Evolutionary conservation across 2,329 filamentous ascomycete genomes (phyloP).

Genomic region (Xylaria multiplex): DNA sequence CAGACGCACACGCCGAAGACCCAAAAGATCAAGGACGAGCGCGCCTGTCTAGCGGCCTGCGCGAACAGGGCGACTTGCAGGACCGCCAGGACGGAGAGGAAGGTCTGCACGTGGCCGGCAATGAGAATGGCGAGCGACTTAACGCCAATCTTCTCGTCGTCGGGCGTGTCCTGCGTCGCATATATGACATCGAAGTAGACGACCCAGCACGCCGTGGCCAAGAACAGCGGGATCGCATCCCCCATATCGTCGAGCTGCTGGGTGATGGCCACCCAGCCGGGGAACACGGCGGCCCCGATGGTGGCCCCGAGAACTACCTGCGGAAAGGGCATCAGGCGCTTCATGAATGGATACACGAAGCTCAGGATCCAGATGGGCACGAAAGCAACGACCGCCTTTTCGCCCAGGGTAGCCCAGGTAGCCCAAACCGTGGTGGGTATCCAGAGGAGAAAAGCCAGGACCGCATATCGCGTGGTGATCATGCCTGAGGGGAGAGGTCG

Average conservation of each 20-base stretch:
- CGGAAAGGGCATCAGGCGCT: conserved; percentile 5
- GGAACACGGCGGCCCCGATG: conserved; percentile 6
- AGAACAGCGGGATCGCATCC: conserved; percentile 1
- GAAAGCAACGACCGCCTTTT: background rate
- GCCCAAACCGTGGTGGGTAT: background rate
- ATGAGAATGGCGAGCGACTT: conserved; percentile 9
- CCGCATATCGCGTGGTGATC: background rate
- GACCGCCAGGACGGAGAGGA: conserved; percentile 1
- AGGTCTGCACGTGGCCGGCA: background rate
- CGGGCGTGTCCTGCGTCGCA: background rate
- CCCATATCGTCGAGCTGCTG: background rate
- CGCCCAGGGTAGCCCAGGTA: background rate
- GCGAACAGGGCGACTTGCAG: conserved; percentile 5
- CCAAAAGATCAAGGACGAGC: conserved; percentile 2
- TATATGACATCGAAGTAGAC: conserved; percentile 12
- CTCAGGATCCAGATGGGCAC: conserved; percentile 8
- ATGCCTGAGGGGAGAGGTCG: conserved; percentile 15
- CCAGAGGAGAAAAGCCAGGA: conserved; percentile 4
- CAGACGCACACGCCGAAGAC: conserved; percentile 6
- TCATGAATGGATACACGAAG: conserved; percentile 7
- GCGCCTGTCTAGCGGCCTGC: conserved; percentile 3
- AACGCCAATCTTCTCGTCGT: conserved; percentile 10
- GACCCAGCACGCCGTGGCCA: background rate
- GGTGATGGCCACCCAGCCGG: conserved; percentile 1
- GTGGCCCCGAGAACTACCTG: conserved; percentile 4